A percentile compares a stretch with the other conserved stretches of the same genome.
These are phyloP conservation scores for Pyrus betulifolia DNA, from an alignment of 306 rosid genomes.

Conservation along the genomic window DNA sequence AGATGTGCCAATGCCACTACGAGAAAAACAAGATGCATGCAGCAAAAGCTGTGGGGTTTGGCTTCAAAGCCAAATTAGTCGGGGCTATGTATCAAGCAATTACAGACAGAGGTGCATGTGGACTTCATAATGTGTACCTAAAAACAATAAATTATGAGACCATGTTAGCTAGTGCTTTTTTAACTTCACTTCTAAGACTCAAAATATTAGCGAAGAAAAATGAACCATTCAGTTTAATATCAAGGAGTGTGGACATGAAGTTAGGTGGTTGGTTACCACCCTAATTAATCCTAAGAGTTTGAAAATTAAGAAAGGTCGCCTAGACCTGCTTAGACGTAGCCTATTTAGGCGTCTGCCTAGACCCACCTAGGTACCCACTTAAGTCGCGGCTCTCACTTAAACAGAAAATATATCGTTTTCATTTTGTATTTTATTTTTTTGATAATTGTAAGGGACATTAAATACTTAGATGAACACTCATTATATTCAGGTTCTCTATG, in stretches of 20 bases:
- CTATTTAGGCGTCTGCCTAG: fast-evolving
- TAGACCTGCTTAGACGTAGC: no score
- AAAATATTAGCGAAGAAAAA: no score
- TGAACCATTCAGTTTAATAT: no score
- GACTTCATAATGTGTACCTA: not conserved
- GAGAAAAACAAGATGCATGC: constrained; percentile 1
- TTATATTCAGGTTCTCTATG: no score
- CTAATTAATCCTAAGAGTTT: fast-evolving
- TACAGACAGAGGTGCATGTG: not conserved
- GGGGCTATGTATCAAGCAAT: not conserved
- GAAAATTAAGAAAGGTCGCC: fast-evolving
- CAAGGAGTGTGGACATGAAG: no score
- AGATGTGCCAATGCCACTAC: constrained; percentile 18
- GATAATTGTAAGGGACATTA: no score
- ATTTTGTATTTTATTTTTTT: no score
- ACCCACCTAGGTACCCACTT: no score
- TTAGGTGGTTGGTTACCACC: fast-evolving
- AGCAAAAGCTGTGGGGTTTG: not conserved
- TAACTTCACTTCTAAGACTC: no score
- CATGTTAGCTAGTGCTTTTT: not conserved
- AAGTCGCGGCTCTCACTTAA: no score
- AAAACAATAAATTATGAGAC: not conserved
- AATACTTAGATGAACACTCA: no score
- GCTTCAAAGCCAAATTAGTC: not conserved
- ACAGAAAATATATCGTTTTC: no score